phyloP scores from a whole-genome alignment of 495 filamentous ascomycete species.

The Pseudoneurospora amorphoporcata region DNA sequence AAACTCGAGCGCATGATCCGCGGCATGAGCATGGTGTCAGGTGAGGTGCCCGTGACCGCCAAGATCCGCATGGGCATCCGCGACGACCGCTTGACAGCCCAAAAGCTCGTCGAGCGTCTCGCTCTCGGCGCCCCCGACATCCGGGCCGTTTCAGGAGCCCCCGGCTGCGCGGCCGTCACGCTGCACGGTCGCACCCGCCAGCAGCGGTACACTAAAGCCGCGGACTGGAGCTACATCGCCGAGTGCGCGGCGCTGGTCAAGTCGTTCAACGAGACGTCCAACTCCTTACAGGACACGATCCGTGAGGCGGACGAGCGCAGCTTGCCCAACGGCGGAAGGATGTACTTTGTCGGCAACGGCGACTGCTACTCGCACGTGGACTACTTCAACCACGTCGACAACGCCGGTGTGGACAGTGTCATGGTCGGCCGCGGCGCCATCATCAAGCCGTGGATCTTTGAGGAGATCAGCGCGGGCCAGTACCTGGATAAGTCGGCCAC shows the following conservation, averaged over 20 bases:
- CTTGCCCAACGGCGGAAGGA: constrained; percentile 46
- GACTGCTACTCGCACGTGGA: constrained; percentile 90
- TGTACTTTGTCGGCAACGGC: constrained; percentile 93
- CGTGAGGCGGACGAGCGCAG: constrained; percentile 60
- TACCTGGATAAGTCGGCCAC: constrained; percentile 88
- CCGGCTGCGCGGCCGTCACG: constrained; percentile 84
- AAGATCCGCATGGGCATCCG: constrained; percentile 91
- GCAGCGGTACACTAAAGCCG: constrained; percentile 80
- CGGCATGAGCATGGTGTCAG: constrained; percentile 88
- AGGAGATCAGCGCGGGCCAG: constrained; percentile 84
- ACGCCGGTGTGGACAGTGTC: constrained; percentile 70
- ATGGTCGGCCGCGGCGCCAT: constrained; percentile 90
- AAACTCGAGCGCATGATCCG: constrained; percentile 87
- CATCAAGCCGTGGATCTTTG: constrained; percentile 96
- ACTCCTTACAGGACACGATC: constrained; percentile 60
- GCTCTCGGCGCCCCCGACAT: constrained; percentile 65
- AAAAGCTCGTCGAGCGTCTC: constrained; percentile 73
- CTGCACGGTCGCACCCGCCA: constrained; percentile 88
- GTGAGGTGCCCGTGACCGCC: constrained; percentile 77
- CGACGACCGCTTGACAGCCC: constrained; percentile 66
- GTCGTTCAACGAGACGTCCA: constrained; percentile 54
- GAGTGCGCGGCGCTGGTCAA: constrained; percentile 80
- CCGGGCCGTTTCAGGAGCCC: constrained; percentile 48
- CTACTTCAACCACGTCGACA: constrained; percentile 67
- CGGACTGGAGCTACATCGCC: constrained; percentile 90